Evolutionary conservation across 2,329 filamentous ascomycete species (phyloP), one percentile per base, ranked within the genome.

Genomic region (Cercospora janseana): DNA sequence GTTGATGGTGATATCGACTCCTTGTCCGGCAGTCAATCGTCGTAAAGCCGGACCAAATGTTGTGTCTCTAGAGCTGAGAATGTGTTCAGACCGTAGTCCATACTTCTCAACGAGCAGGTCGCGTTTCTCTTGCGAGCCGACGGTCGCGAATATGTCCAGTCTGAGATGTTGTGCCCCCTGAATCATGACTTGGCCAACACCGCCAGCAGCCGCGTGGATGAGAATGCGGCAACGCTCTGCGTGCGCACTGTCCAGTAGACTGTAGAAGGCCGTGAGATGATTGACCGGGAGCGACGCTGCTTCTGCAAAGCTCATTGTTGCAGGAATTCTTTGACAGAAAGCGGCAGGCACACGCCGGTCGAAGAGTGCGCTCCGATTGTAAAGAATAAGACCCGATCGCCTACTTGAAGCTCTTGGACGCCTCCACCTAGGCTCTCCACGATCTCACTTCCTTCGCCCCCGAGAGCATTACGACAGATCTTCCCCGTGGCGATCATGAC

Each of bases 1-100:
- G 52, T 66, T 70, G 45, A 71, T 52, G 4, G 69, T 54, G 4
- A 71, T 63, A 51, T 72, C 66, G 8, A 70, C 62, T n/a, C 70
- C 69, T 5, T 40, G 37, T 12, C 55, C 60, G 8, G 57, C 44
- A 0, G 69, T 71, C 51, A 29, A 51, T 13, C 12, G 60, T 51
- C 49, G 41, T 3, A 71, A 46, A 4, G 46, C 64, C n/a, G 31
- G 20, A 15, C 46, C 59, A 43, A 71, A 71, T 7, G 53, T 53
- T 1, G 50, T 46, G 29, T 67, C 60, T 16, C 65, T 52, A 38
- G 54, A 62, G 51, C 52, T 56, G 51, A 70, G 67, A 45, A 71
- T 69, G 42, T 65, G 63, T 20, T 64, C 57, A 6, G 57, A 58
- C 1, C 59, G 53, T n/a, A 71, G 60, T 15, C 56, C 56, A 46